Base-by-base conservation (phyloP, 768 basidiomycete species). In the Russula dissimulans region DNA sequence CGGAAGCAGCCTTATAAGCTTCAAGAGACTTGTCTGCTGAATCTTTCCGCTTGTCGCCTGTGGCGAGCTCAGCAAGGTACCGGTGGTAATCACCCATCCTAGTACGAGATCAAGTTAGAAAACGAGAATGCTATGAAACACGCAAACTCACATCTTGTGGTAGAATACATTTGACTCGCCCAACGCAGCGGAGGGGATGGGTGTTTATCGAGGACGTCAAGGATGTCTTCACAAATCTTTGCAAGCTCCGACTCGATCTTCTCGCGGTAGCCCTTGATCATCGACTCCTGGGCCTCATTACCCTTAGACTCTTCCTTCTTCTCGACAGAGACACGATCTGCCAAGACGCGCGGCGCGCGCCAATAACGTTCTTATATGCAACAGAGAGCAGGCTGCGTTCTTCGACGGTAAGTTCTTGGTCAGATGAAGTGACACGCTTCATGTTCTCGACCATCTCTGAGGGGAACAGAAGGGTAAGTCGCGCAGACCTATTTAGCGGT, bases 1-100 rank as follows among this genome's bases (percentile, higher is more conserved):
- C 91, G 52, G 95, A 97, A 56, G 95, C 95, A 56, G 91, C 89
- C 85, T 97, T 97, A 87, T 97, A 93, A 29, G 91, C 91, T 75
- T 91, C 91, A 66, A 97, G 81, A 2, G 95, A 97, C 80, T 95
- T 95, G 81, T 97, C 93, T 69, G 95, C 93, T 66, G 89, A 91
- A 71, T 91, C 89, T 78, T 93, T 92, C 76, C 95, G 90, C 82
- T 93, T 93, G 77, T 95, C 93, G 71, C 95, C 95, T 52, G 92
- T 95, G 56, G 95, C 93, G 72, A 97, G 97, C 78, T 98, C 95
- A 69, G 95, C 95, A 67, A 95, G 89, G 78, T 97, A 97, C 70
- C 94, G 92, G 82, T 97, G 93, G 78, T 97, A 95, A 76, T 97
- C 93, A 75, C 94, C 94, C 93, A 92, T 95, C 94, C 94, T 97